Base-by-base conservation (phyloP, 2,329 filamentous ascomycete species). In the Colletotrichum viniferum region DNA sequence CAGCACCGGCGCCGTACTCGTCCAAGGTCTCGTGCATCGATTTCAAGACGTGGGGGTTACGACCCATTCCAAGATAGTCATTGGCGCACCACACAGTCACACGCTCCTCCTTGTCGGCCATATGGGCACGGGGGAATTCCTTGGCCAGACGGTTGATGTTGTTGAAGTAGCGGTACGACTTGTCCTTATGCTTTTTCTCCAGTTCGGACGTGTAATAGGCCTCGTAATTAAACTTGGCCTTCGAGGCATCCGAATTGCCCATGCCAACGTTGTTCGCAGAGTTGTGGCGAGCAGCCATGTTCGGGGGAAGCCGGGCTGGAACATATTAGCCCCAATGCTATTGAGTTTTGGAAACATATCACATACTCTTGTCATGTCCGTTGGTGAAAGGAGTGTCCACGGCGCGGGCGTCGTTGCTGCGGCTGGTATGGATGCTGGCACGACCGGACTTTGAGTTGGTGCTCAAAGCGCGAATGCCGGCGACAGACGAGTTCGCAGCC, bases 71-170 rank as follows among this genome's bases (percentile, higher is more conserved):
- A 21, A 99, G 92, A 84, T 99, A 99, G 85, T 99, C 97, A 82
- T 99, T 99, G 83, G 96, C 97, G 89, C 97, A 99, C 97, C 97
- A 99, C 28, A 99, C 97, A 3, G 96, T 98, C 73, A 99, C 97
- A 69, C 92, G 92, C 79, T 98, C 95, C 75, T 96, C 93, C 82
- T 92, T 91, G 74, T 90, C 92, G 18, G 94, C 91, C 90, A 97
- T 98, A 85, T 99, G 97, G 61, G 97, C 97, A 78, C 94, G 95
- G 34, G 97, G 97, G 78, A 99, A 99, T 78, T 98, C 95, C 87
- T 97, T 95, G 79, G 97, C 97, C 76, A 99, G 90, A 43, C 97
- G 96, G 83, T 99, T 99, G 92, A 99, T 99, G 89, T 99, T 99
- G 90, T 99, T 99, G 90, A 99, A 99, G 89, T 98, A 98, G 82